Conservation (phyloP, 768 basidiomycete genomes). For the Cyclocybe cylindracea region DNA sequence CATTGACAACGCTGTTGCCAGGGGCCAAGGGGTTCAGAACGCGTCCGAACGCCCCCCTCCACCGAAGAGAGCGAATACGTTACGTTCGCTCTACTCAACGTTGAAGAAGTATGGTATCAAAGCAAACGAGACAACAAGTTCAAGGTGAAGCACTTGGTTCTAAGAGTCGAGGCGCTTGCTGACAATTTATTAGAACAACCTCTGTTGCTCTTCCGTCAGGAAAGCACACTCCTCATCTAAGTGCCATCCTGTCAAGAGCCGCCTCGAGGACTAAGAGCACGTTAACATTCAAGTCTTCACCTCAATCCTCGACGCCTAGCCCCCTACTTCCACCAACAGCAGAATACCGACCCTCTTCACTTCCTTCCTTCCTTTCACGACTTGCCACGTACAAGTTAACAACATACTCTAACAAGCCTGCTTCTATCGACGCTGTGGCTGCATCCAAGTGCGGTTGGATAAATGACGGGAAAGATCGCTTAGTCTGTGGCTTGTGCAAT, state of each 20-base stretch:
- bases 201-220: conserved; percentile 13
- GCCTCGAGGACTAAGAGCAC: conserved; percentile 55
- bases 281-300: conserved; percentile 44
- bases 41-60: conserved; percentile 38
- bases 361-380: conserved; percentile 69
- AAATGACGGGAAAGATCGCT: conserved; percentile 79
- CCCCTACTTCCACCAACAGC: conserved; percentile 38
- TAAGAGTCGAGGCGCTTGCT: too few relatives aligned
- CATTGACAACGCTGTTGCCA: conserved; percentile 63
- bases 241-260: conserved; percentile 70
- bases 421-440: conserved; percentile 73
- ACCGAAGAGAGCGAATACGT: conserved; percentile 52
- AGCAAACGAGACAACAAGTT: conserved; percentile 33
- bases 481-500: conserved; percentile 72
- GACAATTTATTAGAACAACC: conserved; percentile 1
- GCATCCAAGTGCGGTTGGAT: conserved; percentile 84
- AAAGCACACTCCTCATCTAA: conserved; percentile 64
- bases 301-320: conserved; percentile 28
- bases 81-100: conserved; percentile 72
- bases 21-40: conserved; percentile 20
- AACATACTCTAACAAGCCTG: conserved; percentile 80
- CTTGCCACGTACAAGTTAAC: conserved; percentile 77
- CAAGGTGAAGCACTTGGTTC: too few relatives aligned
- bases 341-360: conserved; percentile 81
- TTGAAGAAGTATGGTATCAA: conserved; percentile 77